Conservation (phyloP, 345 rosid species). For the Clarkia xantiana region DNA sequence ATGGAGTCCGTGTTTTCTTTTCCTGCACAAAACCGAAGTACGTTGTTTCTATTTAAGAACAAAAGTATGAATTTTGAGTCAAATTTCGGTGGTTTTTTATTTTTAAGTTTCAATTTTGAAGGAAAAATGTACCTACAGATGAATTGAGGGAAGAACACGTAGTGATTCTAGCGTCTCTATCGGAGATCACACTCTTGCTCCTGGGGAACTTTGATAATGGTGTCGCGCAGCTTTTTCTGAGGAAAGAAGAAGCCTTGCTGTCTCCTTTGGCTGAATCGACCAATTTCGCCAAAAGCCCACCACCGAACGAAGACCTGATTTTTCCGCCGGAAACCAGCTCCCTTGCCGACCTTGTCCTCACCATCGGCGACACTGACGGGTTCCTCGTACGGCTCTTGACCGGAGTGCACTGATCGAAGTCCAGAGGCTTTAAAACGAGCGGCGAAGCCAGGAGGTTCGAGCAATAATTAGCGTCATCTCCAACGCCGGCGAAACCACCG, state of each 20-base stretch:
- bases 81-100: too few relatives aligned
- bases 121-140: conserved; percentile 82
- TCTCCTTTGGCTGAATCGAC: conserved; percentile 38
- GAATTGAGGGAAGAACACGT: conserved; percentile 50
- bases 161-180: conserved; percentile 42
- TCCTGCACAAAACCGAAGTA: conserved; percentile 19
- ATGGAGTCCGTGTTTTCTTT: conserved; percentile 46
- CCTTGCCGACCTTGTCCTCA: conserved; percentile 29
- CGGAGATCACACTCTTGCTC: conserved; percentile 68
- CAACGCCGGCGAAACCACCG: too few relatives aligned
- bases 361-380: conserved; percentile 38
- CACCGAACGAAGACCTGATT: conserved; percentile 60
- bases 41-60: background rate
- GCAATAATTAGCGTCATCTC: background rate
- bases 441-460: conserved; percentile 31
- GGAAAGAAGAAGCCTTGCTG: conserved; percentile 27
- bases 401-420: conserved; percentile 82
- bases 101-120: background rate
- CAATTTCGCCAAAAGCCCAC: conserved; percentile 57
- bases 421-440: conserved; percentile 59
- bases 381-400: conserved; percentile 36
- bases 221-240: conserved; percentile 67
- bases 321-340: conserved; percentile 22
- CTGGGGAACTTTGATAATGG: conserved; percentile 56
- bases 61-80: too few relatives aligned